phyloP scores from a whole-genome alignment of 306 rosid species.

The Medicago ruthenica region DNA sequence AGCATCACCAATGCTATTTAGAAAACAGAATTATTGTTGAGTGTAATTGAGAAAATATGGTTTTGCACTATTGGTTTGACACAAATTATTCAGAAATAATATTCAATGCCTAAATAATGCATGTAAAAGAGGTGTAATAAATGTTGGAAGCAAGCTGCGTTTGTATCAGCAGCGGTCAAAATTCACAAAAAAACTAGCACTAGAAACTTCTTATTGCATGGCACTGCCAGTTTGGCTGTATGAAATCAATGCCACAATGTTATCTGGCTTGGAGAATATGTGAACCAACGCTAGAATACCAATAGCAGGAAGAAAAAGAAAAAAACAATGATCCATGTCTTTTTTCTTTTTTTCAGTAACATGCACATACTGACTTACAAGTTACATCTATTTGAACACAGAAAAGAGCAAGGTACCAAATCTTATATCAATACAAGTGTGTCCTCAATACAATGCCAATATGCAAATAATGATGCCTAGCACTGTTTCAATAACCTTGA shows the following conservation, averaged over 20 bases:
- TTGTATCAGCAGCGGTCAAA: background rate
- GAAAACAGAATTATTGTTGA: background rate
- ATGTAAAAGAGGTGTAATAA: background rate
- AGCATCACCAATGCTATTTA: background rate
- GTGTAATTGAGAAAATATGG: background rate
- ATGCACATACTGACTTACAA: too few relatives aligned
- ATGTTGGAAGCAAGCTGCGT: background rate
- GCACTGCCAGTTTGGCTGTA: background rate
- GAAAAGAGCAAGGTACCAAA: background rate
- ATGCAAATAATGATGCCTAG: constrained; percentile 16
- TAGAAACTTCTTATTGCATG: constrained; percentile 11
- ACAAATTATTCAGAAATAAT: background rate
- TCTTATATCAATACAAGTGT: constrained; percentile 1
- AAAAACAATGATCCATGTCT: background rate
- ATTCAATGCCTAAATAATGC: background rate
- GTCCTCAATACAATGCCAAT: background rate
- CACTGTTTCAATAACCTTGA: constrained; percentile 7
- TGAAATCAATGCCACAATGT: constrained; percentile 22
- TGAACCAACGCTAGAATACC: background rate
- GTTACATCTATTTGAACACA: constrained; percentile 33
- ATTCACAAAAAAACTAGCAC: background rate
- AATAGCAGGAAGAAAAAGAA: background rate
- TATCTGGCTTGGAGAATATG: constrained; percentile 7
- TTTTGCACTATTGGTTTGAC: background rate
- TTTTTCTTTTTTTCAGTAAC: background rate